Percentiles rank a stretch among this genome's conserved stretches.
These are phyloP conservation scores for Bryoglossum gracile DNA, from an alignment of 495 filamentous ascomycete genomes.

Conservation along the genomic window DNA sequence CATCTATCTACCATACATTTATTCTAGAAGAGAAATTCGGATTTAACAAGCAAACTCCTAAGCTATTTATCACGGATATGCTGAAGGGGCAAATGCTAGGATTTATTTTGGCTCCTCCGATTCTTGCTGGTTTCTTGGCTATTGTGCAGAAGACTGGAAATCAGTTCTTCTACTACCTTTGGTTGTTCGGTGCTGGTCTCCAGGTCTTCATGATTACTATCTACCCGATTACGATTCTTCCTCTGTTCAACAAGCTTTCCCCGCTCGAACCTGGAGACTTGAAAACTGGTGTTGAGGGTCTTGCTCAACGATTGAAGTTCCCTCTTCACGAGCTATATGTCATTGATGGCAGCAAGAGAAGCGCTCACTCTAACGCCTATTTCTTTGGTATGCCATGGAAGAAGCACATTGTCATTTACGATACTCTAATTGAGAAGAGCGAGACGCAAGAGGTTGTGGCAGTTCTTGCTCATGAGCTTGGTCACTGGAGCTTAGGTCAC, in stretches of 20 bases:
- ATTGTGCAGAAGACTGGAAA: slow-evolving; percentile 88
- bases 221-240: slow-evolving; percentile 90
- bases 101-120: slow-evolving; percentile 70
- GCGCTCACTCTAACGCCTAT: slow-evolving; percentile 95
- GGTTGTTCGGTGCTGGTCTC: slow-evolving; percentile 80
- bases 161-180: slow-evolving; percentile 95
- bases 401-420: slow-evolving; percentile 99
- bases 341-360: slow-evolving; percentile 96
- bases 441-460: slow-evolving; percentile 87
- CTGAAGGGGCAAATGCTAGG: slow-evolving; percentile 82
- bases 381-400: slow-evolving; percentile 98
- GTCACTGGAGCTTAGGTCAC: slow-evolving; percentile 93
- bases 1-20: slow-evolving; percentile 86
- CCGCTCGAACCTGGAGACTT: slow-evolving; percentile 79
- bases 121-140: slow-evolving; percentile 81
- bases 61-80: slow-evolving; percentile 84
- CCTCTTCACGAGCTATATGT: slow-evolving; percentile 85
- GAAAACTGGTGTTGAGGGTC: slow-evolving; percentile 78
- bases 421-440: slow-evolving; percentile 93
- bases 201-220: slow-evolving; percentile 93
- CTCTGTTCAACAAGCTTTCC: slow-evolving; percentile 96
- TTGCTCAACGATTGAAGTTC: slow-evolving; percentile 82
- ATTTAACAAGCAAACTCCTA: slow-evolving; percentile 95
- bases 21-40: slow-evolving; percentile 95
- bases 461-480: slow-evolving; percentile 89